A percentile compares a stretch with the other conserved stretches of the same genome.
These are phyloP conservation scores for Phylloporus rhodoxanthus DNA, from an alignment of 768 basidiomycete genomes.

Conservation along the genomic window DNA sequence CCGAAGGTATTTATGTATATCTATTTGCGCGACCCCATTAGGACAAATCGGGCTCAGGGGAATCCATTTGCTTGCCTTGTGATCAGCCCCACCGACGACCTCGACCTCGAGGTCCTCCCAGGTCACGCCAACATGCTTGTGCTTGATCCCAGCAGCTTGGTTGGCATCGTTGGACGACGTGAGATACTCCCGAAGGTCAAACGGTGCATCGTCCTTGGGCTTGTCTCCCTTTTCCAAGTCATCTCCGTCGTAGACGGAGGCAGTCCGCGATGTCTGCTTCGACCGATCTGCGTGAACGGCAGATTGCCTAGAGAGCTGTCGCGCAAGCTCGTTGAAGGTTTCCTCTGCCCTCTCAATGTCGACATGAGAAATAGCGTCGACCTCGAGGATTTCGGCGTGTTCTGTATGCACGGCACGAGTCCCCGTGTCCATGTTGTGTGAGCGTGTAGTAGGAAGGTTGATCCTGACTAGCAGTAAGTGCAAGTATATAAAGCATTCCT, in stretches of 20 bases:
- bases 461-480: neutral
- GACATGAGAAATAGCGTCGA: slow-evolving; percentile 33
- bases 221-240: slow-evolving; percentile 41
- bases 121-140: slow-evolving; percentile 70
- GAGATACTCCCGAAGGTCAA: slow-evolving; percentile 66
- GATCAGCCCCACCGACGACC: slow-evolving; percentile 48
- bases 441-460: neutral
- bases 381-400: slow-evolving; percentile 19
- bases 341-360: slow-evolving; percentile 47
- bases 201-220: slow-evolving; percentile 29
- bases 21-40: slow-evolving; percentile 18
- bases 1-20: slow-evolving; percentile 56
- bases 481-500: slow-evolving; percentile 10
- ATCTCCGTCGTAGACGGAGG: slow-evolving; percentile 20
- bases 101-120: slow-evolving; percentile 68
- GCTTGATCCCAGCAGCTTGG: slow-evolving; percentile 58
- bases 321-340: slow-evolving; percentile 51
- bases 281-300: slow-evolving; percentile 2
- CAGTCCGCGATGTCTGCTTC: slow-evolving; percentile 19
- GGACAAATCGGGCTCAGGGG: neutral
- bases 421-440: slow-evolving; percentile 6
- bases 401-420: slow-evolving; percentile 1
- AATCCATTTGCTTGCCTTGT: slow-evolving; percentile 40
- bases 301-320: slow-evolving; percentile 27
- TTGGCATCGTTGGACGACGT: slow-evolving; percentile 61